A percentile compares a stretch with the other conserved stretches of the same genome.
phyloP scores from a whole-genome alignment of 768 basidiomycete genomes.

The Candolleomyces aberdarensis region DNA sequence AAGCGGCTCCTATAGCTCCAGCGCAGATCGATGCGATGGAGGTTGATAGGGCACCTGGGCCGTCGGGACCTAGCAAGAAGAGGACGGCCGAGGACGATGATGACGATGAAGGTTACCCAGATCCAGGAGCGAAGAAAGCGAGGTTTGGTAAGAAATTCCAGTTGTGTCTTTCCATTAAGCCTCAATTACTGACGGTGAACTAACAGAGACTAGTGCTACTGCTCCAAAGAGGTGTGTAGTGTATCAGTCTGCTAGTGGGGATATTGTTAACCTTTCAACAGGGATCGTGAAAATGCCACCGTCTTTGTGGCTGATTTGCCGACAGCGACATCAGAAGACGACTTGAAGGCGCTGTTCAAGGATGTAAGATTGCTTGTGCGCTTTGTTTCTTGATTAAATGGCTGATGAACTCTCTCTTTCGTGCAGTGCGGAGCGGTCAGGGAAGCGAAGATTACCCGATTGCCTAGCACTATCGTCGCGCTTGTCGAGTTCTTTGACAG shows the following conservation, averaged over 20 bases:
- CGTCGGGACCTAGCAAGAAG: constrained; percentile 46
- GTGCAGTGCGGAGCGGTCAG: constrained; percentile 81
- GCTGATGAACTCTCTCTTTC: neutral
- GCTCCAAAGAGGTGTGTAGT: constrained; percentile 57
- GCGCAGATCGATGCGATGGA: constrained; percentile 3
- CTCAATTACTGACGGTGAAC: neutral
- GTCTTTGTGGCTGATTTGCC: constrained; percentile 82
- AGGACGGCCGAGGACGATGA: constrained; percentile 39
- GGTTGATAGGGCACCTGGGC: neutral
- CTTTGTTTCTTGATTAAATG: neutral
- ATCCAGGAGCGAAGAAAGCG: constrained; percentile 53
- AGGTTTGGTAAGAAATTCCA: constrained; percentile 46
- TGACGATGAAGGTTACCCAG: constrained; percentile 49
- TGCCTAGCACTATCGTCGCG: constrained; percentile 63
- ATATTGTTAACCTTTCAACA: constrained; percentile 23
- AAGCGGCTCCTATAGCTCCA: neutral
- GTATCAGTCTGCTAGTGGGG: constrained; percentile 7
- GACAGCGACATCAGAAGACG: constrained; percentile 52
- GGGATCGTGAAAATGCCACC: constrained; percentile 94
- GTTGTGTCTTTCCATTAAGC: neutral
- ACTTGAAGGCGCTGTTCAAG: constrained; percentile 74
- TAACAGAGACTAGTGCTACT: constrained; percentile 37
- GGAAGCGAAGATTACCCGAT: constrained; percentile 73
- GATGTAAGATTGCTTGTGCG: constrained; percentile 50
- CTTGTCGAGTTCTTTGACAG: constrained; percentile 84